Evolutionary conservation across 495 filamentous ascomycete genomes (phyloP).

Genomic region (Articulospora tetracladia): DNA sequence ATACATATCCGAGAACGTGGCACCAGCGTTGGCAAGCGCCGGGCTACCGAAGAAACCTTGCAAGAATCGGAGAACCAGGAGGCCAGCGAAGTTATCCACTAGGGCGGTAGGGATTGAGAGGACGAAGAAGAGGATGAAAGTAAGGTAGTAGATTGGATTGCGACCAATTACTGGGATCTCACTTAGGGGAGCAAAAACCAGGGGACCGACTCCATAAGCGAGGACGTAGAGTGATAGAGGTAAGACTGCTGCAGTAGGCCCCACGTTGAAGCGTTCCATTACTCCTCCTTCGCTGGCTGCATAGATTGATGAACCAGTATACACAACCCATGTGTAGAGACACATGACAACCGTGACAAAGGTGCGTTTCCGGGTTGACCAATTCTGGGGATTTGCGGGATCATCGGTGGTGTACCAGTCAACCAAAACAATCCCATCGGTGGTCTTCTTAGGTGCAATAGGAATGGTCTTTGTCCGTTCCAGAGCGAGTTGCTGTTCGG

Average conservation of each 20-base stretch:
- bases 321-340: conserved; percentile 40
- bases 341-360: conserved; percentile 46
- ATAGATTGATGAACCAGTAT: conserved; percentile 45
- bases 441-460: conserved; percentile 37
- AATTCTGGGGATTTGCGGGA: conserved; percentile 51
- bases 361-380: conserved; percentile 31
- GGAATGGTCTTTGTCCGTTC: conserved; percentile 30
- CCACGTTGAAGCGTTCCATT: conserved; percentile 43
- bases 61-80: conserved; percentile 69
- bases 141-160: conserved; percentile 63
- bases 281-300: conserved; percentile 38
- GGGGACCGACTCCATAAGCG: conserved; percentile 49
- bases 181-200: conserved; percentile 32
- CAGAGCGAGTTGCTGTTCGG: conserved; percentile 5
- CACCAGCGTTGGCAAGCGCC: conserved; percentile 69
- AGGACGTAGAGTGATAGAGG: conserved; percentile 51
- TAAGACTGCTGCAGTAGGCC: conserved; percentile 46
- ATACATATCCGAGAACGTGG: conserved; percentile 74
- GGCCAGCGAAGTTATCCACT: conserved; percentile 62
- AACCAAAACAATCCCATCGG: conserved; percentile 49
- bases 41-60: conserved; percentile 68
- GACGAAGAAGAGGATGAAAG: conserved; percentile 65
- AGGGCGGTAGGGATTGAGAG: conserved; percentile 71
- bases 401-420: conserved; percentile 51
- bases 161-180: conserved; percentile 64